Base-by-base conservation (phyloP, 2,329 filamentous ascomycete species). In the Basipetospora chlamydospora region DNA sequence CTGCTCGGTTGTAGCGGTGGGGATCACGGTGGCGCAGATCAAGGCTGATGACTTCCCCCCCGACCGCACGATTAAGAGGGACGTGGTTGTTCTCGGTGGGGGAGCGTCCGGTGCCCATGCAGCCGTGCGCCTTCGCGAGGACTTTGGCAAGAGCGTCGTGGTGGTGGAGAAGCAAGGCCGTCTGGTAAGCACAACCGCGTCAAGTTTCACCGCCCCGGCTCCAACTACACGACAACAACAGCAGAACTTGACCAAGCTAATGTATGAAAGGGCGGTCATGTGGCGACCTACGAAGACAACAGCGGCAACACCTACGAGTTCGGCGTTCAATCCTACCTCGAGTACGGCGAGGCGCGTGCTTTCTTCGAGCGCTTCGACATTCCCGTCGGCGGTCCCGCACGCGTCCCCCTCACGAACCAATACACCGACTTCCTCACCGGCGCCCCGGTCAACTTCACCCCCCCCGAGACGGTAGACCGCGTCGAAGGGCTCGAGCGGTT, bases 231-330 rank as follows among this genome's bases (percentile, higher is more conserved):
- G n/a, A n/a, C n/a, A n/a, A n/a, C n/a, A n/a, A n/a, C n/a, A 9
- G 11, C 28, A 17, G 28, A 30, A 30, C n/a, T 30, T 30, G 28
- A 3, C 13, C 13, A 30, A 9, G 28, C 2, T n/a, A n/a, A n/a
- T n/a, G n/a, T n/a, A n/a, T n/a, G 28, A 37, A 33, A 67, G 41
- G 67, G 67, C 13, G 66, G 67, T 3, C 64, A 70, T 42, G 60
- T 62, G 5, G 50, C 64, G 16, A 68, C 63, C 8, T 70, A 64
- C 43, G 51, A 46, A 3, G 59, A 61, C 25, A 59, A 58, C n/a
- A 58, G 51, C 3, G 53, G 51, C 12, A 43, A 33, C 1, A 37
- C 46, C 1, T 52, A 50, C 37, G 54, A 60, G 43, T 58, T 50
- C 39, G 58, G 57, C 31, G 57, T 60, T 13, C 46, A 58, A 37